These are phyloP conservation scores for Stentor roeselii DNA, from an alignment of 73 alveolate species.

Conservation along the genomic window DNA sequence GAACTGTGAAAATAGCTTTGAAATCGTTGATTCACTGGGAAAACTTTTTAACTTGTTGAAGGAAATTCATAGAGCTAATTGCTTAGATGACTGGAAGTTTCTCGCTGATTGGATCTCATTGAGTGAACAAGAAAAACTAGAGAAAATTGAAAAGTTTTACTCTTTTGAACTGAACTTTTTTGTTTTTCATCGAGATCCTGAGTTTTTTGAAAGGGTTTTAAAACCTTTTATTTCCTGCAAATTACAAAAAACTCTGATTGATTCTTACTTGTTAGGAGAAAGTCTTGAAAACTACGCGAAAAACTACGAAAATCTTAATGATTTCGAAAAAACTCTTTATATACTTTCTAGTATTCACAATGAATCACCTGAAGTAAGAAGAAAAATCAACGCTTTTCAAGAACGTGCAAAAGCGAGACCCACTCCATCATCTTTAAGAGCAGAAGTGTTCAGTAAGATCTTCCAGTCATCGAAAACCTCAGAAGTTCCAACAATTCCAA, in stretches of 20 bases:
- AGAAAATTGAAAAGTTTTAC: conserved; percentile 34
- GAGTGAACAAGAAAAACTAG: conserved; percentile 30
- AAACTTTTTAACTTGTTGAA: conserved; percentile 33
- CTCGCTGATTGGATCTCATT: conserved; percentile 37
- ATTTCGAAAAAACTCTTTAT: no score
- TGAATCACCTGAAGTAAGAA: no score
- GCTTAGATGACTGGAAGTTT: conserved; percentile 25
- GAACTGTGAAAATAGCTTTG: conserved; percentile 35
- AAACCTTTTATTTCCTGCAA: conserved; percentile 46
- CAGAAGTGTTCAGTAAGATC: no score
- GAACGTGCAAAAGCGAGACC: no score
- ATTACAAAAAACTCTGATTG: conserved; percentile 55
- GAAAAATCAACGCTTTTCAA: no score
- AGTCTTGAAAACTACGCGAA: background rate
- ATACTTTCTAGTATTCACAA: no score
- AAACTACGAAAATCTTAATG: no score
- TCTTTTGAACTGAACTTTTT: conserved; percentile 56
- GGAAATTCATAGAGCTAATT: conserved; percentile 28
- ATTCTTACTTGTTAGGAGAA: conserved; percentile 39
- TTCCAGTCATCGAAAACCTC: no score
- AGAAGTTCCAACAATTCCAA: no score
- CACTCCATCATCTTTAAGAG: no score
- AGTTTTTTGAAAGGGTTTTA: conserved; percentile 47
- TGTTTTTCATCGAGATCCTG: conserved; percentile 44
- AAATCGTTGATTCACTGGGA: conserved; percentile 47